Evolutionary conservation across 768 basidiomycete species (phyloP).

Genomic region (Suillus discolor): DNA sequence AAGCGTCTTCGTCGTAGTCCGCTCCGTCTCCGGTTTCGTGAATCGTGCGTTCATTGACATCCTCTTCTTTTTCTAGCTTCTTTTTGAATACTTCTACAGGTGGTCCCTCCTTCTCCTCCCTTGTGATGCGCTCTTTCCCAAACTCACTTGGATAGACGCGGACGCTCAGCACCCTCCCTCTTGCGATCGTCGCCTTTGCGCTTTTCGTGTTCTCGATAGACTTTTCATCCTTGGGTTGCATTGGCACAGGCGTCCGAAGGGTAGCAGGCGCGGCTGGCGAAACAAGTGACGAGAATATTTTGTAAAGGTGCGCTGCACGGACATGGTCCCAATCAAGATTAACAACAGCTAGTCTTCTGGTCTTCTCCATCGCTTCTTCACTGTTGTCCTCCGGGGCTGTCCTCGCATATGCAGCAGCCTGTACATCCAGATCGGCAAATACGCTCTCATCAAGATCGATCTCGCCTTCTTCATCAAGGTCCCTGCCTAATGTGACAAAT

Average conservation of each 20-base stretch:
- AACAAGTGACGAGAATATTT: constrained; percentile 87
- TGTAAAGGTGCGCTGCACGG: constrained; percentile 85
- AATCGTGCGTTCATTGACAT: constrained; percentile 65
- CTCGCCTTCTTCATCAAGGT: constrained; percentile 45
- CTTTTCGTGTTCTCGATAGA: constrained; percentile 14
- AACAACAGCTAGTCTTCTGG: constrained; percentile 82
- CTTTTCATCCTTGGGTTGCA: constrained; percentile 18
- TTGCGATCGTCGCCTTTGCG: constrained; percentile 35
- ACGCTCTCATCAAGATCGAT: constrained; percentile 82
- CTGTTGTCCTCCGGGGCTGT: constrained; percentile 45
- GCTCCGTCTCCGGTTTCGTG: constrained; percentile 69
- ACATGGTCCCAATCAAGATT: constrained; percentile 99
- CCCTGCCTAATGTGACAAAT: constrained; percentile 53
- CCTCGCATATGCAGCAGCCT: constrained; percentile 63
- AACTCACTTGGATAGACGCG: constrained; percentile 93
- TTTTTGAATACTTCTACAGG: constrained; percentile 79
- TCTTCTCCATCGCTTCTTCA: constrained; percentile 45
- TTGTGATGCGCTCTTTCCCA: constrained; percentile 82
- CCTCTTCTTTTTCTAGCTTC: constrained; percentile 46
- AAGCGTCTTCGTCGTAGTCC: constrained; percentile 85
- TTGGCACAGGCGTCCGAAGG: constrained; percentile 26
- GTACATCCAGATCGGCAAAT: constrained; percentile 72
- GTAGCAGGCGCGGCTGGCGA: constrained; percentile 55
- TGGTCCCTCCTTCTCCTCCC: constrained; percentile 90
- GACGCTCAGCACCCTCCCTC: constrained; percentile 75